Conservation (phyloP, 371 early-diverging fungal genomes). For the Batkoa obscura region DNA sequence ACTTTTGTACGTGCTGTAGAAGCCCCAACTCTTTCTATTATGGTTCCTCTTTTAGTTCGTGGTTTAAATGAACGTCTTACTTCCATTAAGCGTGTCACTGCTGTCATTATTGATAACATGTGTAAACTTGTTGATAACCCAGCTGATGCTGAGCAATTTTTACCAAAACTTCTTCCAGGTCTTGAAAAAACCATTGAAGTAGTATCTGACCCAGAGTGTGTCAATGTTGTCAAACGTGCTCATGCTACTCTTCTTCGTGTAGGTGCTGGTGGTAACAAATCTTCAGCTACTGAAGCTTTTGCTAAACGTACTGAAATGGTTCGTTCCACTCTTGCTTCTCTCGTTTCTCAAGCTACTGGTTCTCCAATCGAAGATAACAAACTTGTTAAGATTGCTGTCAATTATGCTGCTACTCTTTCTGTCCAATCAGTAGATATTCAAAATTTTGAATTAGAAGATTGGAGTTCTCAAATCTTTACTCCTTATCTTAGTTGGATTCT, state of each 20-base stretch:
- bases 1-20: conserved; percentile 63
- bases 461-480: conserved; percentile 21
- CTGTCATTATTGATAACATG: conserved; percentile 70
- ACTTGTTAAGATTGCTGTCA: conserved; percentile 20
- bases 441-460: conserved; percentile 23
- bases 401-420: conserved; percentile 22
- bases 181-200: conserved; percentile 52
- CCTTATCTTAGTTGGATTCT: conserved; percentile 37
- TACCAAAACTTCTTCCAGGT: conserved; percentile 60
- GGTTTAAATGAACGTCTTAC: conserved; percentile 44
- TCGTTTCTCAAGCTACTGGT: conserved; percentile 10
- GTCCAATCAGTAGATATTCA: conserved; percentile 30
- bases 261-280: conserved; percentile 17
- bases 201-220: conserved; percentile 63
- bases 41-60: conserved; percentile 58
- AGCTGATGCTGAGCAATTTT: conserved; percentile 55
- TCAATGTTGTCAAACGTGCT: conserved; percentile 38
- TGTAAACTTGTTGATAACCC: conserved; percentile 67
- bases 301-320: conserved; percentile 13
- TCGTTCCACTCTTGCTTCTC: conserved; percentile 11
- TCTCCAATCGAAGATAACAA: conserved; percentile 14
- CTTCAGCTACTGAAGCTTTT: conserved; percentile 8
- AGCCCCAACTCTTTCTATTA: conserved; percentile 58
- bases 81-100: conserved; percentile 52
- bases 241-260: conserved; percentile 30